Percentiles rank a stretch among this genome's conserved stretches.
These are phyloP conservation scores for Aspergillus ochraceus DNA, from an alignment of 2,329 filamentous ascomycete species.

Conservation along the genomic window DNA sequence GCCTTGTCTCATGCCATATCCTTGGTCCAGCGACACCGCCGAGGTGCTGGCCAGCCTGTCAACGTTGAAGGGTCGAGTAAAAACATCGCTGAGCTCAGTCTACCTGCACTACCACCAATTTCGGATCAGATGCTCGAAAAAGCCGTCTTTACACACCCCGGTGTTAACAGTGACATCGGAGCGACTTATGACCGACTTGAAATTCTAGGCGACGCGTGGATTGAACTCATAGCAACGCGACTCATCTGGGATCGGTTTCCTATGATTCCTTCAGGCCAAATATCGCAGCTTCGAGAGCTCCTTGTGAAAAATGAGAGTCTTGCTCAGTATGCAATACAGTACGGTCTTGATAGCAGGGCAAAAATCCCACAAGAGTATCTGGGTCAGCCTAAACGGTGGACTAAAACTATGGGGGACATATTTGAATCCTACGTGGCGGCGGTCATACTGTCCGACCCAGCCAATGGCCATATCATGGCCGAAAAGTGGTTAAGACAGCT, in stretches of 20 bases:
- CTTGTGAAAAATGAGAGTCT: constrained; percentile 81
- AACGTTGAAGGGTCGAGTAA: neutral
- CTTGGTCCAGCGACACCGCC: neutral
- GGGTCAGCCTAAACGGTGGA: constrained; percentile 54
- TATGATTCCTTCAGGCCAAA: constrained; percentile 64
- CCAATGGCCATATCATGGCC: constrained; percentile 60
- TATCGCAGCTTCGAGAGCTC: constrained; percentile 73
- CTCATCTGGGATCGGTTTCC: constrained; percentile 74
- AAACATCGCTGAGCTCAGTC: neutral
- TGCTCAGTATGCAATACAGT: constrained; percentile 66
- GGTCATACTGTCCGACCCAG: constrained; percentile 66
- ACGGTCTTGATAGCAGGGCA: constrained; percentile 68
- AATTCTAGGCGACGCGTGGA: constrained; percentile 83
- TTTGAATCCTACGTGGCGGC: constrained; percentile 91
- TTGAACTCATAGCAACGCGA: constrained; percentile 73
- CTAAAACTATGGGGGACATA: constrained; percentile 79
- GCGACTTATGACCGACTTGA: constrained; percentile 78
- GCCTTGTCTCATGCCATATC: neutral
- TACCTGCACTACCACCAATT: constrained; percentile 57
- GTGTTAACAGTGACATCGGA: constrained; percentile 34
- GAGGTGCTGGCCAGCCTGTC: neutral
- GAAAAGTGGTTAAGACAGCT: constrained; percentile 72
- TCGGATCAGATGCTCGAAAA: constrained; percentile 59
- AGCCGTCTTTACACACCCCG: constrained; percentile 68
- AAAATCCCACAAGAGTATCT: constrained; percentile 53